Evolutionary conservation across 306 rosid species (phyloP).

Genomic region (Cicer arietinum): DNA sequence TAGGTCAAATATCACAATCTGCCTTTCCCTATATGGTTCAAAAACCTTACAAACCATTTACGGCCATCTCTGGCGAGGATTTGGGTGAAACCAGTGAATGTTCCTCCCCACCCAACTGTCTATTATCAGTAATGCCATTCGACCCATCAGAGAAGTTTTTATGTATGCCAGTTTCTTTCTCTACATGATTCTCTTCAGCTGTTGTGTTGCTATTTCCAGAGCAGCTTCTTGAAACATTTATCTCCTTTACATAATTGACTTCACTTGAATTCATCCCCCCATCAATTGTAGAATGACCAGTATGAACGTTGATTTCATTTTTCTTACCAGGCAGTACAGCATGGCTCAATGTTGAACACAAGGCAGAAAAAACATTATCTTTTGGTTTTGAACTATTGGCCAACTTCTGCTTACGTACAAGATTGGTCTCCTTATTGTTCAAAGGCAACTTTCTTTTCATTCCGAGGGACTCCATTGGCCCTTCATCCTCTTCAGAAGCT

Average conservation of each 20-base stretch:
- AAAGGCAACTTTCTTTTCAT: slow-evolving; percentile 72
- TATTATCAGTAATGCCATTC: slow-evolving; percentile 54
- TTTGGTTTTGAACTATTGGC: slow-evolving; percentile 66
- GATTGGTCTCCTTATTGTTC: slow-evolving; percentile 64
- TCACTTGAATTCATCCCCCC: slow-evolving; percentile 53
- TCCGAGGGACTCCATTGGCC: slow-evolving; percentile 73
- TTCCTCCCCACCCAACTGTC: slow-evolving; percentile 74
- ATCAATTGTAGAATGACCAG: slow-evolving; percentile 48
- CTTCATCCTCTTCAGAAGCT: slow-evolving; percentile 76
- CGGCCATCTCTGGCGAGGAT: slow-evolving; percentile 92
- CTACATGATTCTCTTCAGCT: slow-evolving; percentile 58
- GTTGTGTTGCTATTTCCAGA: slow-evolving; percentile 46
- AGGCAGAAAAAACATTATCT: slow-evolving; percentile 69
- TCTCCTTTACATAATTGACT: slow-evolving; percentile 51
- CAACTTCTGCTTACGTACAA: slow-evolving; percentile 62
- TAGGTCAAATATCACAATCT: slow-evolving; percentile 42
- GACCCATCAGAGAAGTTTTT: slow-evolving; percentile 61
- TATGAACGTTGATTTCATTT: slow-evolving; percentile 47
- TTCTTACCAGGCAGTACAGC: slow-evolving; percentile 74
- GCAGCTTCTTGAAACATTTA: slow-evolving; percentile 50
- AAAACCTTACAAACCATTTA: slow-evolving; percentile 68
- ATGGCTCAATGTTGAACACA: slow-evolving; percentile 80
- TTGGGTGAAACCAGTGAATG: slow-evolving; percentile 74
- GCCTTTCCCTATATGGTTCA: slow-evolving; percentile 33
- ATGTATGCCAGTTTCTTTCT: slow-evolving; percentile 59